phyloP scores from a whole-genome alignment of 805 yeast species.

The Candida maltosa region DNA sequence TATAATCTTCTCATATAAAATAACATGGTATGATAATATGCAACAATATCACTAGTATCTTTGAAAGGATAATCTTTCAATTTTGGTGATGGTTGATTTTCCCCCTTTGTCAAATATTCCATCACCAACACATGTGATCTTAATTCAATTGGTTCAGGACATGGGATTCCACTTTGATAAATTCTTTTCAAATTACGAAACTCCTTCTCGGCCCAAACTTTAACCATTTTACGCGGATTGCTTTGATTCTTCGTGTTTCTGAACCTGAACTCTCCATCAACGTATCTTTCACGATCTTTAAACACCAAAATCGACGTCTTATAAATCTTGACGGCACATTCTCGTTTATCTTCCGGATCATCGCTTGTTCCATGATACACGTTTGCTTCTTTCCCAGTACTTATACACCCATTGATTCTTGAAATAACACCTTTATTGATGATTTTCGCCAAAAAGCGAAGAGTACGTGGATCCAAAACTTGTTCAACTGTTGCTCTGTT shows the following conservation, averaged over 20 bases:
- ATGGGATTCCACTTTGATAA: conserved; percentile 75
- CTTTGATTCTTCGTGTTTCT: conserved; percentile 80
- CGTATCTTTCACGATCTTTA: conserved; percentile 93
- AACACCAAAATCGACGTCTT: conserved; percentile 96
- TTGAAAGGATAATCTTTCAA: conserved; percentile 78
- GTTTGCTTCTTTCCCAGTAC: conserved; percentile 99
- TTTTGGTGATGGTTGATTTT: conserved; percentile 89
- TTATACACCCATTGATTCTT: conserved; percentile 86
- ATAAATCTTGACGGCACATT: conserved; percentile 87
- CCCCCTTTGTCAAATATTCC: conserved; percentile 81
- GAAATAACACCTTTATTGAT: conserved; percentile 81
- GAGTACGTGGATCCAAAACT: conserved; percentile 92
- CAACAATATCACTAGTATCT: conserved; percentile 60
- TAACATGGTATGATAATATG: conserved; percentile 73
- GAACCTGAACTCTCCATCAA: conserved; percentile 92
- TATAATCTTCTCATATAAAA: conserved; percentile 84
- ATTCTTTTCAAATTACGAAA: conserved; percentile 88
- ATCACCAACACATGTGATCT: conserved; percentile 88
- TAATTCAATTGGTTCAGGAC: conserved; percentile 88
- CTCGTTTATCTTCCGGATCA: conserved; percentile 40
- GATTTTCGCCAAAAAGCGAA: conserved; percentile 75
- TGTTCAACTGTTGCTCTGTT: conserved; percentile 97
- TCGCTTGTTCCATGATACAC: conserved; percentile 79
- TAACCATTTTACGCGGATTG: conserved; percentile 96
- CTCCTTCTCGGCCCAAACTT: conserved; percentile 98